Evolutionary conservation across 495 filamentous ascomycete species (phyloP).

Genomic region (Hyaloscypha bicolor): DNA sequence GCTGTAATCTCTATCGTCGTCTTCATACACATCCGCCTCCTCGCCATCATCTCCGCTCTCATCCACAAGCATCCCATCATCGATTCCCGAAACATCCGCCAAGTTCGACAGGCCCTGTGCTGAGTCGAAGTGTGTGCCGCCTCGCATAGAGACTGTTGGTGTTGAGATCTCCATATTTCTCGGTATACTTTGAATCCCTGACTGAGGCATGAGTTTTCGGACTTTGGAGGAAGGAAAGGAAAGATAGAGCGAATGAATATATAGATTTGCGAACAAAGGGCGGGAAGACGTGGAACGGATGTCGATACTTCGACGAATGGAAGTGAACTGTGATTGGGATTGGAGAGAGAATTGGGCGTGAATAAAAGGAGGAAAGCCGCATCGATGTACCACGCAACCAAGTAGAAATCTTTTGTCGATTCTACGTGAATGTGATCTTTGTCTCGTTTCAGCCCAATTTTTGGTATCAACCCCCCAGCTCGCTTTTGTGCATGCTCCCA

Average conservation of each 20-base stretch:
- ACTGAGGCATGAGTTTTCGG: too few relatives aligned
- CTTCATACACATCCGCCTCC: neutral
- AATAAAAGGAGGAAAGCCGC: neutral
- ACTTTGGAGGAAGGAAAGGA: neutral
- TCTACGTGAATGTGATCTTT: neutral
- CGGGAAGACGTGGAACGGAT: neutral
- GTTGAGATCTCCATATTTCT: too few relatives aligned
- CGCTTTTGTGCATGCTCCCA: neutral
- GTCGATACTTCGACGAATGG: neutral
- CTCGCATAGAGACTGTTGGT: too few relatives aligned
- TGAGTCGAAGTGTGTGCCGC: too few relatives aligned
- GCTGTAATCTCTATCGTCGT: neutral
- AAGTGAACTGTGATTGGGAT: too few relatives aligned
- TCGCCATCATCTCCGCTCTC: neutral
- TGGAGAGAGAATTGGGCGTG: neutral
- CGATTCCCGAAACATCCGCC: neutral
- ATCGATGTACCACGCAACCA: neutral
- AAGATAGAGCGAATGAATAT: neutral
- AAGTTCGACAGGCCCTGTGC: too few relatives aligned
- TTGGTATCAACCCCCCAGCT: neutral
- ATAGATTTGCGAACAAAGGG: neutral
- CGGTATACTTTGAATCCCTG: too few relatives aligned
- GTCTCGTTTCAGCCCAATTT: neutral
- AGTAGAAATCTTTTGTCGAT: neutral
- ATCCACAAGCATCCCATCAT: neutral